Conservation (phyloP, 176 grass and related monocot genomes). For the Bolboschoenus planiculmis region DNA sequence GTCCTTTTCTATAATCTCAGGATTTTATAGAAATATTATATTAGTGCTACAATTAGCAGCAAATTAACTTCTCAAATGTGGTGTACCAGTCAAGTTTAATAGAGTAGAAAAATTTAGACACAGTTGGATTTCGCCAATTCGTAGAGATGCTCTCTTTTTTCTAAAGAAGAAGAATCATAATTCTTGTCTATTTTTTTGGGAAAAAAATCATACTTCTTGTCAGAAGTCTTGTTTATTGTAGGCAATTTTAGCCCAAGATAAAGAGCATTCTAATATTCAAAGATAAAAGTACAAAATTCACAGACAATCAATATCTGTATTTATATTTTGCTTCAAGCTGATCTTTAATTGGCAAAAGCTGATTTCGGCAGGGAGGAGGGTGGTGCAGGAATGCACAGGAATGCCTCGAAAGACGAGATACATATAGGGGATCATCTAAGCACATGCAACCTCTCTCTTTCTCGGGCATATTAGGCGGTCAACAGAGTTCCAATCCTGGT, state of each 20-base stretch:
- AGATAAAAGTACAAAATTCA: neutral
- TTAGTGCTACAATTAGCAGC: neutral
- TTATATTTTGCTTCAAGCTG: neutral
- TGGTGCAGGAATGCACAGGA: slow-evolving; percentile 74
- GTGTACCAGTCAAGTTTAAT: neutral
- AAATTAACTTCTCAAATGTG: neutral
- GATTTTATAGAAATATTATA: neutral
- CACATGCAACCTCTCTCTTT: slow-evolving; percentile 66
- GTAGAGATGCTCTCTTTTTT: neutral
- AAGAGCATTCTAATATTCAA: neutral
- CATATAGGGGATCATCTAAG: slow-evolving; percentile 74
- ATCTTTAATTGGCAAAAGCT: neutral
- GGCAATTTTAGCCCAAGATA: neutral
- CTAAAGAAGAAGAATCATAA: neutral
- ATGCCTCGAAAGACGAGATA: slow-evolving; percentile 46
- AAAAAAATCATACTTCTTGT: neutral
- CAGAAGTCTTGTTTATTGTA: neutral
- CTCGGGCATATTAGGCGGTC: slow-evolving; percentile 68
- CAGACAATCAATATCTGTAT: neutral
- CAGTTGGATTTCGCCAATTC: neutral
- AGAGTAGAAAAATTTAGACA: neutral
- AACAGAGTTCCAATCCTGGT: slow-evolving; percentile 62
- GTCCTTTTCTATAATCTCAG: neutral
- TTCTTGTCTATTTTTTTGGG: neutral
- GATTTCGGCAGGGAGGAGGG: slow-evolving; percentile 64